Base-by-base conservation (phyloP, 2,329 filamentous ascomycete species). In the Verticillium zaregamsianum region DNA sequence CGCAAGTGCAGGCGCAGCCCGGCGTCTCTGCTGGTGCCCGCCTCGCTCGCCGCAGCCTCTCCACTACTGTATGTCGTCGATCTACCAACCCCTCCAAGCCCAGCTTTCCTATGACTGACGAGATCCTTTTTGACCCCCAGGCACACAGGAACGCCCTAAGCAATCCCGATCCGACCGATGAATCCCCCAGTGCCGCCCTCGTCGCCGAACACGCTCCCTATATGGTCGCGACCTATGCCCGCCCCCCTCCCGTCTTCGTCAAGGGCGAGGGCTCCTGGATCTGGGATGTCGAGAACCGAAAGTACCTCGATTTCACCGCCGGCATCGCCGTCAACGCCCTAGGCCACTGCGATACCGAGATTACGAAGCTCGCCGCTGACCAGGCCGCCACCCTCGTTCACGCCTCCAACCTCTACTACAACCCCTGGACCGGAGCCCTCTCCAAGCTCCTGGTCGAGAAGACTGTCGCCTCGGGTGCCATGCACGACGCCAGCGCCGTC, bases 191-290 rank as follows among this genome's bases (percentile, higher is more conserved):
- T 66, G 85, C 87, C 37, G 83, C 87, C 33, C 84, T 97, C 63
- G 86, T 97, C 66, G 83, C 86, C 67, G 86, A 91, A 64, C 88
- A 93, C 70, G 84, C 88, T 35, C 90, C 91, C 3, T 98, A 88
- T 78, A 98, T 99, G 94, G 91, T 99, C 32, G 90, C 93, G 2
- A 99, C 95, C 59, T 99, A 99, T 77, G 88, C 92, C 59, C 91
- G 95, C 31, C 94, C 95, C 57, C 84, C 90, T 55, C 92, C 93
- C 2, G 91, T 98, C 72, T 97, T 99, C 75, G 87, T 93, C 62
- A 91, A 89, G 74, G 95, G 93, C 66, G 81, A 92, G 72, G 95
- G 95, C 2, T 93, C 90, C 64, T 93, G 93, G 74, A 76, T 99
- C 65, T 98, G 89, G 86, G 95, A 99, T 74, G 79, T 94, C 40